These are phyloP conservation scores for Solanum chilense DNA, from an alignment of 257 asterid genomes.

Conservation along the genomic window DNA sequence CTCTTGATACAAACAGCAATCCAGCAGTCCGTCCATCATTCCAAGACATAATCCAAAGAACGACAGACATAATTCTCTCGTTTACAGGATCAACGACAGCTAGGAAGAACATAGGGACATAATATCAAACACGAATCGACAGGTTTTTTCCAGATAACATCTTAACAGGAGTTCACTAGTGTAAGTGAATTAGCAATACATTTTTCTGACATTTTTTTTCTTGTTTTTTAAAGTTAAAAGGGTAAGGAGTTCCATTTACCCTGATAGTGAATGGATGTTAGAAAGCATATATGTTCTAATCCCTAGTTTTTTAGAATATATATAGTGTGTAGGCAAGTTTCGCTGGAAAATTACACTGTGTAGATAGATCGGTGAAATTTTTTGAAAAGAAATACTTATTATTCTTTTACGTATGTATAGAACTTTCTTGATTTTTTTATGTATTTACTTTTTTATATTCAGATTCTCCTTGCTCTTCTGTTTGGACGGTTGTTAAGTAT, in stretches of 20 bases:
- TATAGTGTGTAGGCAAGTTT: neutral
- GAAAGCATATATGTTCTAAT: neutral
- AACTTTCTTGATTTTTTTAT: neutral
- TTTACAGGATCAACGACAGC: neutral
- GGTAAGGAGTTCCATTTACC: neutral
- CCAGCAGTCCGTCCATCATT: constrained; percentile 62
- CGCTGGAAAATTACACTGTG: neutral
- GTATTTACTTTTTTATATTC: neutral
- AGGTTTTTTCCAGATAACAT: neutral
- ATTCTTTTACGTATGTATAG: neutral
- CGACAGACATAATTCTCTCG: constrained; percentile 24
- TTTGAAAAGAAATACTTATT: neutral
- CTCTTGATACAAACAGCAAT: constrained; percentile 18
- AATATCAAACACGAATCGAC: neutral
- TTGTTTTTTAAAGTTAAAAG: neutral
- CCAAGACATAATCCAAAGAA: constrained; percentile 34
- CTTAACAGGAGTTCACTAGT: neutral
- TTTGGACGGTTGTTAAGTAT: neutral
- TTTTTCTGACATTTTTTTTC: neutral
- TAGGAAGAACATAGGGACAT: constrained; percentile 2
- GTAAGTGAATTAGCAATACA: neutral
- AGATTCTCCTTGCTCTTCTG: neutral
- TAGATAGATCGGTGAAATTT: neutral
- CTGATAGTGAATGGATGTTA: neutral
- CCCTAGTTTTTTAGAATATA: neutral